These are phyloP conservation scores for Botrytis pseudocinerea DNA, from an alignment of 2,329 filamentous ascomycete genomes.

Conservation along the genomic window DNA sequence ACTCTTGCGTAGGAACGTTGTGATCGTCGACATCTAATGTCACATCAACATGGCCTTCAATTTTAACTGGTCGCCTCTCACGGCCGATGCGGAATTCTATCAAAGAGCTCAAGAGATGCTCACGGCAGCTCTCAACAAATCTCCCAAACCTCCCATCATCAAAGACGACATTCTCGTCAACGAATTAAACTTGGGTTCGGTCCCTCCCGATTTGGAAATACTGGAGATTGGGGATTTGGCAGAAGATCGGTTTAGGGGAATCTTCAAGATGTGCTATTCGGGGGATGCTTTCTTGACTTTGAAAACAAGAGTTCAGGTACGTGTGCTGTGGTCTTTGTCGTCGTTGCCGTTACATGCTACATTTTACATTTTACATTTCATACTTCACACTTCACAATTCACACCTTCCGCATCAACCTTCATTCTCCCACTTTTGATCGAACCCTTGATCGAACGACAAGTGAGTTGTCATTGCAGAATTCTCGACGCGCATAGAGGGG, in stretches of 20 bases:
- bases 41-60: conserved; percentile 85
- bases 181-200: conserved; percentile 93
- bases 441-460: not conserved
- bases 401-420: not conserved
- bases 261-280: conserved; percentile 99
- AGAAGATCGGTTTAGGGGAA: conserved; percentile 93
- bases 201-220: conserved; percentile 93
- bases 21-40: conserved; percentile 34
- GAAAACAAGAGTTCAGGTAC: conserved; percentile 89
- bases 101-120: conserved; percentile 89
- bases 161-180: conserved; percentile 99
- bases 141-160: conserved; percentile 95
- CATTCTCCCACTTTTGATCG: conserved; percentile 16
- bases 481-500: conserved; percentile 13
- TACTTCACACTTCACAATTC: too few relatives aligned
- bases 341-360: not conserved
- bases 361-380: conserved; percentile 12
- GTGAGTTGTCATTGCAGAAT: conserved; percentile 17
- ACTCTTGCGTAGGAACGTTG: not conserved
- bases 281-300: conserved; percentile 95
- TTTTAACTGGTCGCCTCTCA: conserved; percentile 99
- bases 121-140: conserved; percentile 94
- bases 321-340: conserved; percentile 40
- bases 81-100: conserved; percentile 90
- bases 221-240: conserved; percentile 96